These are phyloP conservation scores for Colletotrichum melonis DNA, from an alignment of 2,329 filamentous ascomycete genomes.

Conservation along the genomic window DNA sequence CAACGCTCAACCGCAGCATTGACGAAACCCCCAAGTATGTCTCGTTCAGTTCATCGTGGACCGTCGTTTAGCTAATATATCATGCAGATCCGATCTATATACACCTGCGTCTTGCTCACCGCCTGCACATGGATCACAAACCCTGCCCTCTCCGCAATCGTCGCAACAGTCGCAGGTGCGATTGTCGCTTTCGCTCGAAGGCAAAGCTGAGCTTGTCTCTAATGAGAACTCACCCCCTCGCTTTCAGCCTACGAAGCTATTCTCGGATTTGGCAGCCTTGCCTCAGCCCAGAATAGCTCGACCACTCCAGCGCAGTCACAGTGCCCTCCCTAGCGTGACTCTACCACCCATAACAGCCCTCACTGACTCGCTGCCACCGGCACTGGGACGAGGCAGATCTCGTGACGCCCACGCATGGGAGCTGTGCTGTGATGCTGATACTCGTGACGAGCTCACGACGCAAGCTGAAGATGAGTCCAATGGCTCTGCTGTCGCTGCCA, in stretches of 20 bases:
- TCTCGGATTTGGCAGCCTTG: constrained; percentile 59
- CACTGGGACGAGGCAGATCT: constrained; percentile 77
- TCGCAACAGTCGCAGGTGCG: constrained; percentile 67
- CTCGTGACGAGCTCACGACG: constrained; percentile 81
- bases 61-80: constrained; percentile 32
- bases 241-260: constrained; percentile 59
- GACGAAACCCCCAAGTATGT: constrained; percentile 61
- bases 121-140: constrained; percentile 46
- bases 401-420: constrained; percentile 92
- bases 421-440: constrained; percentile 85
- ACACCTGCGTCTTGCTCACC: constrained; percentile 55
- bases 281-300: constrained; percentile 53
- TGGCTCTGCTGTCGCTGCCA: constrained; percentile 83
- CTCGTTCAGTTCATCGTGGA: background rate
- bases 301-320: constrained; percentile 76
- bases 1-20: constrained; percentile 49
- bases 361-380: constrained; percentile 64
- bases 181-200: constrained; percentile 86
- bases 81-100: constrained; percentile 55
- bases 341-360: constrained; percentile 67
- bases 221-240: constrained; percentile 78
- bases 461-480: constrained; percentile 84
- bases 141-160: constrained; percentile 47
- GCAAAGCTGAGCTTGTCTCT: constrained; percentile 87
- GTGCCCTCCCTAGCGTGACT: constrained; percentile 70